Evolutionary conservation across 1,284 basidiomycete species (phyloP).

Genomic region (Sutorius eximius): DNA sequence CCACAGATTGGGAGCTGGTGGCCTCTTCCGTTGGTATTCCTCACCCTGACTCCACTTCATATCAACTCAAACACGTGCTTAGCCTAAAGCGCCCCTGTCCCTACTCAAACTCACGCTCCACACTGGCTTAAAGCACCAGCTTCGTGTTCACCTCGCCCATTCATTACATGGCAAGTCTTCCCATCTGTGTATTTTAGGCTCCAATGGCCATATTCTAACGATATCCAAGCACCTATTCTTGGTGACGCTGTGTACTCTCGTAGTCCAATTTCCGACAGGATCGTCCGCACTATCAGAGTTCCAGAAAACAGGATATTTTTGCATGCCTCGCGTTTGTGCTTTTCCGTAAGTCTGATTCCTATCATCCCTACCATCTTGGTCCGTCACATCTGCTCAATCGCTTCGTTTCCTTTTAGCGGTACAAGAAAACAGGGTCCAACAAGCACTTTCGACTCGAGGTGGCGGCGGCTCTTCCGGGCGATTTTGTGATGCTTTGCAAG

Average conservation of each 20-base stretch:
- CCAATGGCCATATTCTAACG: conserved; percentile 7
- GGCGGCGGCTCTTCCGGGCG: conserved; percentile 51
- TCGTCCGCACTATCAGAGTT: conserved; percentile 36
- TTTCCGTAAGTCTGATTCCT: conserved; percentile 44
- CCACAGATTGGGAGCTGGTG: conserved; percentile 62
- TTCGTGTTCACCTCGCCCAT: conserved; percentile 63
- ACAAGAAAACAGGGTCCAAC: conserved; percentile 40
- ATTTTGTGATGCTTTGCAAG: conserved; percentile 50
- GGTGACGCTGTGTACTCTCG: conserved; percentile 55
- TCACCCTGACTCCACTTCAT: conserved; percentile 7
- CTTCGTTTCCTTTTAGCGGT: conserved; percentile 42
- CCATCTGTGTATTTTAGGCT: conserved; percentile 2
- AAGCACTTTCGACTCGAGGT: conserved; percentile 52
- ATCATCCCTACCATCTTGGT: background rate
- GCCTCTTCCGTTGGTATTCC: conserved; percentile 54
- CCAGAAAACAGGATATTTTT: conserved; percentile 54
- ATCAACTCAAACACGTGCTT: conserved; percentile 17
- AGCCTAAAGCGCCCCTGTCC: conserved; percentile 54
- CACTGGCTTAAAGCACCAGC: conserved; percentile 71
- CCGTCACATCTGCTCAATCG: background rate
- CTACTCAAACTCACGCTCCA: conserved; percentile 55
- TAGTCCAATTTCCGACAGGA: conserved; percentile 30
- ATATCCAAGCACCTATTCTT: conserved; percentile 58
- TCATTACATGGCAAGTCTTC: conserved; percentile 44
- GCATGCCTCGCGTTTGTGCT: conserved; percentile 56